Conservation (phyloP, 352 stramenopile genomes). For the Elongisporangium anandrum region DNA sequence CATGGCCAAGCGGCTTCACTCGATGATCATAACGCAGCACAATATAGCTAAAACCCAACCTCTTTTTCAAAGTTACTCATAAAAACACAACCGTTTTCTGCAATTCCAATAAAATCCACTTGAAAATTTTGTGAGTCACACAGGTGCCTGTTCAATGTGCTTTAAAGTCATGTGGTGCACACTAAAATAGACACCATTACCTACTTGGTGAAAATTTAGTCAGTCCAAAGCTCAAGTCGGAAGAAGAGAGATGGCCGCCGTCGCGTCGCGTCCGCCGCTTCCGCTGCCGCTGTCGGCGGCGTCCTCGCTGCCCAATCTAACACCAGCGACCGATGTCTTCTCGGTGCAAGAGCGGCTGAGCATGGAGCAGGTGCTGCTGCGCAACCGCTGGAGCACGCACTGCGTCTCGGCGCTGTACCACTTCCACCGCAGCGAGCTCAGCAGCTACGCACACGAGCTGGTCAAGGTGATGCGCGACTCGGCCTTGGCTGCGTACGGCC, state of each 20-base stretch:
- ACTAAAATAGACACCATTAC: not conserved
- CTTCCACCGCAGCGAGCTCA: conserved; percentile 41
- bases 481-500: conserved; percentile 31
- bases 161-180: not conserved
- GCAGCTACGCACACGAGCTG: conserved; percentile 54
- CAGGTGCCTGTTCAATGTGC: too few species aligned
- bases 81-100: not conserved
- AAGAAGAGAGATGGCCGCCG: not conserved
- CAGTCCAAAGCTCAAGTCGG: not conserved
- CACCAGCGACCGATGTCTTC: not conserved
- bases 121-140: not conserved
- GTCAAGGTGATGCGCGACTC: conserved; percentile 57
- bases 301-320: not conserved
- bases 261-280: not conserved
- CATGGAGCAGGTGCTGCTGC: conserved; percentile 52
- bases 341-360: conserved; percentile 21
- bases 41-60: not conserved
- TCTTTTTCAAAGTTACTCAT: not conserved
- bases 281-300: not conserved
- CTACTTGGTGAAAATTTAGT: not conserved
- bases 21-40: too few species aligned
- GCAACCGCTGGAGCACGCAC: conserved; percentile 50
- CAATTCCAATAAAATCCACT: not conserved
- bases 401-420: conserved; percentile 61
- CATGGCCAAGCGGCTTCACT: not conserved